These are phyloP conservation scores for Fusarium nurragi DNA, from an alignment of 2,329 filamentous ascomycete species.

Conservation along the genomic window DNA sequence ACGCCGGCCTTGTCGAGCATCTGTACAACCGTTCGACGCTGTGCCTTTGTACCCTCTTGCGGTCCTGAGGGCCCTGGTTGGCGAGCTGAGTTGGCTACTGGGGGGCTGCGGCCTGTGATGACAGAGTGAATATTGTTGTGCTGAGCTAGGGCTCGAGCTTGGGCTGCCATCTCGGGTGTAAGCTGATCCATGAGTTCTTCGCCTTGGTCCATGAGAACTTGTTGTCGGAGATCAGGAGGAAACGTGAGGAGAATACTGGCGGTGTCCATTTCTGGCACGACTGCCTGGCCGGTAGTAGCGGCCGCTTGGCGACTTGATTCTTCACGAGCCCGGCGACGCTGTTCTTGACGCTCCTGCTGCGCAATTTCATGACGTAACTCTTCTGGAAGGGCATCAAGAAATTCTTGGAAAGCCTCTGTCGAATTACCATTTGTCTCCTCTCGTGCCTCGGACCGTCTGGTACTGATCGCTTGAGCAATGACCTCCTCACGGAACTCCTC, in stretches of 20 bases:
- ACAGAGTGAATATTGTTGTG: slow-evolving; percentile 47
- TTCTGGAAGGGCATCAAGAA: slow-evolving; percentile 89
- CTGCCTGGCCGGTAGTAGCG: slow-evolving; percentile 62
- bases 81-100: slow-evolving; percentile 36
- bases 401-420: slow-evolving; percentile 89
- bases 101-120: slow-evolving; percentile 46
- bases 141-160: slow-evolving; percentile 77
- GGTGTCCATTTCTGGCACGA: slow-evolving; percentile 82
- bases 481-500: slow-evolving; percentile 97
- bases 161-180: slow-evolving; percentile 84
- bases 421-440: slow-evolving; percentile 76
- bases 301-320: slow-evolving; percentile 76
- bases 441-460: slow-evolving; percentile 80
- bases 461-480: slow-evolving; percentile 87
- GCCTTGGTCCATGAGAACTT: slow-evolving; percentile 90
- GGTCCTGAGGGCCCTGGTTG: slow-evolving; percentile 50
- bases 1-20: slow-evolving; percentile 97
- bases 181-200: slow-evolving; percentile 86
- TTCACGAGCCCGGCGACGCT: slow-evolving; percentile 86
- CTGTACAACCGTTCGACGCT: slow-evolving; percentile 86
- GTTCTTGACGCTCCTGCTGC: slow-evolving; percentile 88
- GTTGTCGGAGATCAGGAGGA: slow-evolving; percentile 82
- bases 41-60: slow-evolving; percentile 67
- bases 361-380: slow-evolving; percentile 92
- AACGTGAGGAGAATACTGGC: slow-evolving; percentile 93